These are phyloP conservation scores for Mycena polygramma DNA, from an alignment of 768 basidiomycete species.

Conservation along the genomic window DNA sequence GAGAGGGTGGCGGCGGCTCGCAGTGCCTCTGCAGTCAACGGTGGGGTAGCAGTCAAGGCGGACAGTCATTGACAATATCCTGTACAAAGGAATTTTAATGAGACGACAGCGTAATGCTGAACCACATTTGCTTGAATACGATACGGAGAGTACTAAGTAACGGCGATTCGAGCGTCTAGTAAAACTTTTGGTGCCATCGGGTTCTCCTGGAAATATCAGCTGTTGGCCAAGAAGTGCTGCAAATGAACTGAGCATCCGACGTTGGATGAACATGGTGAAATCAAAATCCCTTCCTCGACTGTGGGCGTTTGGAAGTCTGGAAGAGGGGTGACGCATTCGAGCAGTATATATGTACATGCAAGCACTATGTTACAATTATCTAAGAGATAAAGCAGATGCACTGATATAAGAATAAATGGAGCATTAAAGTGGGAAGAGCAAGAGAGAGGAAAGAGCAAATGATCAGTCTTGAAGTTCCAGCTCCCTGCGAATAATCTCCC, in stretches of 20 bases:
- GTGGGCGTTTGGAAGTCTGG: not conserved
- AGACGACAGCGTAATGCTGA: not conserved
- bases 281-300: too few relatives aligned
- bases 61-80: too few relatives aligned
- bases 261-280: too few relatives aligned
- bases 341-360: slow-evolving; percentile 21
- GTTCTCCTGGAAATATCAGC: too few relatives aligned
- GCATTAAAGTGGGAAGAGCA: slow-evolving; percentile 38
- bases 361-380: slow-evolving; percentile 23
- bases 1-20: slow-evolving; percentile 36
- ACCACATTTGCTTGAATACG: too few relatives aligned
- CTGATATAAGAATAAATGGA: slow-evolving; percentile 36
- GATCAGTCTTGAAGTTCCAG: slow-evolving; percentile 76
- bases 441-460: slow-evolving; percentile 50
- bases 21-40: not conserved
- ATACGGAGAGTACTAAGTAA: too few relatives aligned
- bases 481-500: slow-evolving; percentile 86
- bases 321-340: not conserved
- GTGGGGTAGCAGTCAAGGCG: not conserved
- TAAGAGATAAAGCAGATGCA: slow-evolving; percentile 36
- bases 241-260: too few relatives aligned
- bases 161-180: too few relatives aligned
- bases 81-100: not conserved
- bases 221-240: too few relatives aligned
- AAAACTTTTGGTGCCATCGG: too few relatives aligned